These are phyloP conservation scores for Exserohilum rostratum DNA, from an alignment of 2,329 filamentous ascomycete species.

Conservation along the genomic window DNA sequence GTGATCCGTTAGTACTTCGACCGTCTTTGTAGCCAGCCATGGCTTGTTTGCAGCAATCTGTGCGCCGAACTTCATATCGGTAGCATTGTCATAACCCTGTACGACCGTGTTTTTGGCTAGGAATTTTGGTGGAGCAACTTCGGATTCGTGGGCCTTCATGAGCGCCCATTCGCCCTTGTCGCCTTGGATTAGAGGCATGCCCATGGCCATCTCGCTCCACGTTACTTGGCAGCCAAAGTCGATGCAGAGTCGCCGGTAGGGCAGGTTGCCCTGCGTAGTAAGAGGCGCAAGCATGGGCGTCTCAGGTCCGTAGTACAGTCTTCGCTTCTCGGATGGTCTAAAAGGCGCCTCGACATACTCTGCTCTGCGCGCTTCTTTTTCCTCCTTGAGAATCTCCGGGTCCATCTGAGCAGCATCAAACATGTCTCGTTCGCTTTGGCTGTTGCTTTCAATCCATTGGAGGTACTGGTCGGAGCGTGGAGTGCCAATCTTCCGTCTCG, in stretches of 20 bases:
- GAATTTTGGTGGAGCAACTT: conserved; percentile 74
- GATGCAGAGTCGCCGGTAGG: conserved; percentile 88
- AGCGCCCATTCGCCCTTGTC: conserved; percentile 93
- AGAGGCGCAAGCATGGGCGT: conserved; percentile 93
- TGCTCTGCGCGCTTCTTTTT: conserved; percentile 72
- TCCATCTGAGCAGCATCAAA: conserved; percentile 46
- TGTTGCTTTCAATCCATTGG: conserved; percentile 75
- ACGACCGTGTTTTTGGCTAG: conserved; percentile 64
- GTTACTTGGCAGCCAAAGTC: conserved; percentile 90
- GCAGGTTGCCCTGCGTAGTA: conserved; percentile 95
- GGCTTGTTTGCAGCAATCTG: conserved; percentile 94
- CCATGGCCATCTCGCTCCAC: conserved; percentile 98
- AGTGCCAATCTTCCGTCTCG: conserved; percentile 72
- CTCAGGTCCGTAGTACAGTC: conserved; percentile 90
- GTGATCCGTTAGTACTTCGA: conserved; percentile 77
- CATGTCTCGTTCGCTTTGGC: conserved; percentile 43
- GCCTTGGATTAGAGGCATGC: conserved; percentile 85
- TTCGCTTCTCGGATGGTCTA: conserved; percentile 88
- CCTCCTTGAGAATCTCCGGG: conserved; percentile 37
- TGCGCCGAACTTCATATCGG: conserved; percentile 86
- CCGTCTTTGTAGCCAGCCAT: conserved; percentile 86
- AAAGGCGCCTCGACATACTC: conserved; percentile 85
- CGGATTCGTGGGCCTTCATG: conserved; percentile 87
- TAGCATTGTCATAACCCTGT: conserved; percentile 78
- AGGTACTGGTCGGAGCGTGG: conserved; percentile 77